Evolutionary conservation across 441 rosid species (phyloP).

Genomic region (Gossypium davidsonii): DNA sequence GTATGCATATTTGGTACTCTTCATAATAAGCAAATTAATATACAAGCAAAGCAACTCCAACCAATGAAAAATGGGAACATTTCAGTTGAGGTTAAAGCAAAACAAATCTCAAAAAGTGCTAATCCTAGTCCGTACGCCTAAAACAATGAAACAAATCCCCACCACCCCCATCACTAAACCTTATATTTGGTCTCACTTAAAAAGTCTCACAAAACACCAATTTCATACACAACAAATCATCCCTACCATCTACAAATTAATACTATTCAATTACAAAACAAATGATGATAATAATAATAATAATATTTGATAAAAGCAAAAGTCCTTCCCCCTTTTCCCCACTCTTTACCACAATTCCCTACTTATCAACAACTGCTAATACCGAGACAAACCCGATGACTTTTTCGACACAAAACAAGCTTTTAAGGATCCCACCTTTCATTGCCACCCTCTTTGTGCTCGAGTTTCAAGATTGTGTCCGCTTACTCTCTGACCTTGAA

Average conservation of each 20-base stretch:
- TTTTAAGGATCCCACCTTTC: conserved; percentile 1
- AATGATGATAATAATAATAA: neutral
- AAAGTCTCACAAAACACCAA: conserved; percentile 17
- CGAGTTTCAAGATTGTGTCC: conserved; percentile 10
- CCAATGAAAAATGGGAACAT: neutral
- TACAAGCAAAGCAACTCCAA: neutral
- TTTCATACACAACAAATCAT: conserved; percentile 26
- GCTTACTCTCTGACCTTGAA: conserved; percentile 60
- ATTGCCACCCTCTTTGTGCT: neutral
- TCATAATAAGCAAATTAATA: neutral
- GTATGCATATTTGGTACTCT: too few species aligned
- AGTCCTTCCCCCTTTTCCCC: neutral
- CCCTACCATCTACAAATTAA: conserved; percentile 18
- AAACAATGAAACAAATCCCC: neutral
- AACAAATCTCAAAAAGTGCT: neutral
- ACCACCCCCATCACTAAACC: neutral
- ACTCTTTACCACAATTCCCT: conserved; percentile 22
- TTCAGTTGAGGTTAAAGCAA: neutral
- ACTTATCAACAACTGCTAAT: conserved; percentile 28
- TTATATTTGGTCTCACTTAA: conserved; percentile 13
- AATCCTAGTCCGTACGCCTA: neutral
- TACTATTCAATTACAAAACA: neutral
- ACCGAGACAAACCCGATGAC: conserved; percentile 20
- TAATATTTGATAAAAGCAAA: neutral
- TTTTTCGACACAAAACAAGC: neutral